A percentile compares a stretch with the other conserved stretches of the same genome.
Evolutionary conservation across 2,329 filamentous ascomycete genomes (phyloP).

Genomic region (Elsinoe fawcettii): DNA sequence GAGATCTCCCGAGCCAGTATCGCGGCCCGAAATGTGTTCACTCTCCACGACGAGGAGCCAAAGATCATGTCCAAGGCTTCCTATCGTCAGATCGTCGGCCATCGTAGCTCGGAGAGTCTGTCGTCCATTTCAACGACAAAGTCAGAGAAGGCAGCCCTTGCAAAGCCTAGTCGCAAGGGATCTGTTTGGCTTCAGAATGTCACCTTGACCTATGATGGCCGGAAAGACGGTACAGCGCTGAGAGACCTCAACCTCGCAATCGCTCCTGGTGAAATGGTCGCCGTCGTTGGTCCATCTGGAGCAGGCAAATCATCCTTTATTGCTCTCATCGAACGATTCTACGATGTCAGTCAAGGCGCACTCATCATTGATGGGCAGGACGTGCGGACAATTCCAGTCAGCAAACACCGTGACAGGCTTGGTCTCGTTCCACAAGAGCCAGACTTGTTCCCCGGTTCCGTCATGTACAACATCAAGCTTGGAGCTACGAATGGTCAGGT

Average conservation of each 20-base stretch:
- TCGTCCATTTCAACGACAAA: not conserved
- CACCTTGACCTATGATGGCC: slow-evolving; percentile 32
- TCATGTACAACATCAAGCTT: slow-evolving; percentile 38
- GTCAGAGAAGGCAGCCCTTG: not conserved
- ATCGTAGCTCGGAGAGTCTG: slow-evolving; percentile 7
- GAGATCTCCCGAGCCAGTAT: slow-evolving; percentile 39
- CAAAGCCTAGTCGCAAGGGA: slow-evolving; percentile 2
- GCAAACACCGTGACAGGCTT: slow-evolving; percentile 32
- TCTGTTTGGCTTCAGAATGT: slow-evolving; percentile 32
- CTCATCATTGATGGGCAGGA: slow-evolving; percentile 37
- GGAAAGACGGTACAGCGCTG: slow-evolving; percentile 35
- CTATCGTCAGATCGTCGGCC: slow-evolving; percentile 8
- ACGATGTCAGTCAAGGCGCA: slow-evolving; percentile 34
- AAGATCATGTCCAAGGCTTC: slow-evolving; percentile 28
- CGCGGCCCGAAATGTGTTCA: slow-evolving; percentile 38
- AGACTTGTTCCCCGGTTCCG: slow-evolving; percentile 38
- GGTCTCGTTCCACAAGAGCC: slow-evolving; percentile 41
- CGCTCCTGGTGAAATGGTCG: slow-evolving; percentile 45
- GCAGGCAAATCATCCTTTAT: slow-evolving; percentile 41
- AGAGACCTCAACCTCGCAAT: slow-evolving; percentile 42
- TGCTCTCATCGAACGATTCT: slow-evolving; percentile 41
- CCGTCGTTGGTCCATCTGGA: slow-evolving; percentile 39
- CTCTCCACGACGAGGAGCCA: slow-evolving; percentile 34
- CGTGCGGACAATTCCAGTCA: slow-evolving; percentile 33
- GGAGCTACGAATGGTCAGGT: slow-evolving; percentile 26